These are phyloP conservation scores for Pichia paraexigua DNA, from an alignment of 805 yeast species.

Conservation along the genomic window DNA sequence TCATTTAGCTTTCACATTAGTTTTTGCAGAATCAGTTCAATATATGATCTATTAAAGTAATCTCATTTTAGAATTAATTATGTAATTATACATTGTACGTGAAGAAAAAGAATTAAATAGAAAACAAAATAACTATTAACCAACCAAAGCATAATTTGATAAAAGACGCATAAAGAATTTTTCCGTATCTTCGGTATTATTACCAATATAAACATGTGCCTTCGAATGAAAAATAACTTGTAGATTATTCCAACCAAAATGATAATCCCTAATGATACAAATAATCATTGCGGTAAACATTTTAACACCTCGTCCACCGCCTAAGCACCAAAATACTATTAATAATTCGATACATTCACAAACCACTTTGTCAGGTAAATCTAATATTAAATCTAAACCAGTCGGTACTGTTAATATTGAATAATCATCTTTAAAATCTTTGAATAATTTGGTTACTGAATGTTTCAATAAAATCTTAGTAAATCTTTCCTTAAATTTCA, in stretches of 20 bases:
- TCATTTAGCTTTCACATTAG: no score
- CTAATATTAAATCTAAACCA: slow-evolving; percentile 5
- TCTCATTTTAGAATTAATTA: neutral
- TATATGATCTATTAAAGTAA: no score
- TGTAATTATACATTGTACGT: neutral
- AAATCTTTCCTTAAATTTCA: slow-evolving; percentile 19
- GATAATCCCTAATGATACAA: slow-evolving; percentile 39
- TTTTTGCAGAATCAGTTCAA: no score
- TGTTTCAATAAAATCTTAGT: slow-evolving; percentile 14
- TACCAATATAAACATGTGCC: slow-evolving; percentile 12
- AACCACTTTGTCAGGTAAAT: neutral
- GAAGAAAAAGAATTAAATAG: neutral
- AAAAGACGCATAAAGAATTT: slow-evolving; percentile 25
- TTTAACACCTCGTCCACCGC: slow-evolving; percentile 3
- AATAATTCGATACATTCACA: slow-evolving; percentile 17
- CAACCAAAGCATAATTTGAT: slow-evolving; percentile 21
- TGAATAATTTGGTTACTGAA: slow-evolving; percentile 14
- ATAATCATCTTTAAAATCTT: slow-evolving; percentile 23
- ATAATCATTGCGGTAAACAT: slow-evolving; percentile 30
- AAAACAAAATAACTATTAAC: neutral
- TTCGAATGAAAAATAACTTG: slow-evolving; percentile 19
- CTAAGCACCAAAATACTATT: slow-evolving; percentile 17
- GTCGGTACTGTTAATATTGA: slow-evolving; percentile 7
- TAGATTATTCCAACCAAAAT: slow-evolving; percentile 40
- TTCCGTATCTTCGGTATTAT: slow-evolving; percentile 17